Evolutionary conservation across 1,139 yeast genomes (phyloP).

Genomic region (Fermentozyma sake): DNA sequence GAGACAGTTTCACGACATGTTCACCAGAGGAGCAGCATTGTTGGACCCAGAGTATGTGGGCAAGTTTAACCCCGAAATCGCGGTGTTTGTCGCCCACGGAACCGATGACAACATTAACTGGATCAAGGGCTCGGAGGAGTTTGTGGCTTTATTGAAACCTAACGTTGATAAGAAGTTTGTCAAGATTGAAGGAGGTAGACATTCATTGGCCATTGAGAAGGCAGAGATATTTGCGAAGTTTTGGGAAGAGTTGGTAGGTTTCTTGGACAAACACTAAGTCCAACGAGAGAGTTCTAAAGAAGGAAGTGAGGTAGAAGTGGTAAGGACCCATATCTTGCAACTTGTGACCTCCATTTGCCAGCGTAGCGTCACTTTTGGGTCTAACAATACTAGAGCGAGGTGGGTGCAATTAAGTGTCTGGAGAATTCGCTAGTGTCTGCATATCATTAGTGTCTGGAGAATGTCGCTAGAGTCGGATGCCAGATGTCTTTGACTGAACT

Average conservation of each 20-base stretch:
- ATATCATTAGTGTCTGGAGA: no score
- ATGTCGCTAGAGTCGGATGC: no score
- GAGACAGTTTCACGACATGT: constrained; percentile 54
- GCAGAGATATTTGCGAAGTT: constrained; percentile 32
- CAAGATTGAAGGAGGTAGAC: constrained; percentile 34
- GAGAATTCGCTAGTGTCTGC: no score
- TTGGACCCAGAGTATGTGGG: constrained; percentile 37
- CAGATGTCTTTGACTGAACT: no score
- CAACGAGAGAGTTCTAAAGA: no score
- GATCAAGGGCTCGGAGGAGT: constrained; percentile 47
- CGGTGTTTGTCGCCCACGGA: constrained; percentile 29
- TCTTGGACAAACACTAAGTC: constrained; percentile 26
- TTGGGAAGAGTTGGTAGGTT: constrained; percentile 30
- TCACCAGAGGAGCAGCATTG: constrained; percentile 56
- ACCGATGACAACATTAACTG: constrained; percentile 47
- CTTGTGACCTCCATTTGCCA: no score
- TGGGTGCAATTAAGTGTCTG: no score
- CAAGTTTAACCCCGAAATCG: constrained; percentile 42
- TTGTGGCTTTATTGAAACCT: constrained; percentile 33
- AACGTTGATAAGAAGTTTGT: constrained; percentile 25
- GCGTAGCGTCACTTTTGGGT: no score
- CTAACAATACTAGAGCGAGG: no score
- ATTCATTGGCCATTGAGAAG: constrained; percentile 42
- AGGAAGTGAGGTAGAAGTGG: no score
- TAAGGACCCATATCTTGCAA: no score